Evolutionary conservation across 2,329 filamentous ascomycete species (phyloP), one percentile per base, ranked within the genome.

Genomic region (Claviceps sp.): DNA sequence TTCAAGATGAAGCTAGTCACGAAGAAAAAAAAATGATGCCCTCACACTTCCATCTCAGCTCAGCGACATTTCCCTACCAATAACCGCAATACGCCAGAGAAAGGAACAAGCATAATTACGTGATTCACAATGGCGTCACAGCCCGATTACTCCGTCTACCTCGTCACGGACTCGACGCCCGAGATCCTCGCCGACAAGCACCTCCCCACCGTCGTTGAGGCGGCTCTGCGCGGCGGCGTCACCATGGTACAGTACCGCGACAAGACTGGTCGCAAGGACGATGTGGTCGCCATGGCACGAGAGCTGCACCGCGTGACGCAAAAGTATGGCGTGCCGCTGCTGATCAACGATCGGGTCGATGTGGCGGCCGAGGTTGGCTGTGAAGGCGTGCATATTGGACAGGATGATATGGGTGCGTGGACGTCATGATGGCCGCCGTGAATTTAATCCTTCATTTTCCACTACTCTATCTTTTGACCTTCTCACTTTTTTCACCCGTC

Each of bases 271-370:
- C 84, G 90, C 59, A 93, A 86, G 1, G 80, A 76, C 20, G 73
- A 72, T 11, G 77, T 93, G 55, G 78, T 95, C 47, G 70, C 75
- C n/a, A 86, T 77, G 43, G 90, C 84, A 16, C 77, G 75, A 59
- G 75, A 72, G 57, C 75, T 97, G 49, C 89, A 95, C 64, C 66
- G 71, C 39, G 71, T 93, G 55, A 91, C 88, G 20, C 73, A 72
- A 56, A 72, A 72, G 46, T 75, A 85, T 62, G 73, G 74, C 16
- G 80, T 95, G 3, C 91, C 91, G 34, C 76, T 97, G 52, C 73
- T 97, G 51, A 89, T 97, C 71, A 97, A 97, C 64, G 93, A 97
- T 65, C 82, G 90, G 13, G 79, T 96, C 5, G 90, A 95, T 64
- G 87, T 97, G 26, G 90, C 89, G 8, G 75, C 88, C 17, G 89